Evolutionary conservation across 441 rosid genomes (phyloP), one percentile per base, ranked within the genome.

Genomic region (Kokia cookei): DNA sequence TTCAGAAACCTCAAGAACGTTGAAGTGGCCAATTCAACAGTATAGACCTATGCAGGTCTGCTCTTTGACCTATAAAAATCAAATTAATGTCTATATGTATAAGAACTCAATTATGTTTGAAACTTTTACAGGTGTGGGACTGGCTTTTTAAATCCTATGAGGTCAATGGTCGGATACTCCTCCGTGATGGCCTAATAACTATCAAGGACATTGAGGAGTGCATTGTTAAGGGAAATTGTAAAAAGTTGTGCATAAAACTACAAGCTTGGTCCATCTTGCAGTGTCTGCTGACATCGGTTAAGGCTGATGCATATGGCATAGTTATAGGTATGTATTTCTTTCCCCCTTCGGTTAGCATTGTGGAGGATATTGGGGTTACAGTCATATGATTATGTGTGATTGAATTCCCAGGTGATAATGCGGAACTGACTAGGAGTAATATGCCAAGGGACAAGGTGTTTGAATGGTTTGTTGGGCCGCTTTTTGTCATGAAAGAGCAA

Each of bases 61-160:
- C 43, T 11, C 65, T 64, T 64, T 6, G 13, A 27, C 47, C 26
- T 55, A 48, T 42, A 61, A 9, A 43, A 35, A 58, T 50, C n/a
- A 47, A 45, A 6, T 7, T 47, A 1, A 22, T 24, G 14, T 67
- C 26, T 17, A 15, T n/a, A 45, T 64, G 24, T 4, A 60, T 19
- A 0, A 9, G 27, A 48, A 55, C 55, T 63, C 68, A 37, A 22
- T 37, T 4, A 61, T 13, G 12, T 65, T 72, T 37, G 53, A 17
- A 59, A 10, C 47, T 26, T 50, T 35, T 51, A 63, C 82, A 94
- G 98, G 92, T 91, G 5, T 91, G 96, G 97, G 97, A 91, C 76
- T 92, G 96, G 97, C 74, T 94, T 72, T 94, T 92, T 76, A 91
- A 87, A 86, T 86, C 96, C 1, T 94, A 90, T 50, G 97, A 92